Conservation (phyloP, 805 yeast genomes). For the Barnettozyma wickerhamii region DNA sequence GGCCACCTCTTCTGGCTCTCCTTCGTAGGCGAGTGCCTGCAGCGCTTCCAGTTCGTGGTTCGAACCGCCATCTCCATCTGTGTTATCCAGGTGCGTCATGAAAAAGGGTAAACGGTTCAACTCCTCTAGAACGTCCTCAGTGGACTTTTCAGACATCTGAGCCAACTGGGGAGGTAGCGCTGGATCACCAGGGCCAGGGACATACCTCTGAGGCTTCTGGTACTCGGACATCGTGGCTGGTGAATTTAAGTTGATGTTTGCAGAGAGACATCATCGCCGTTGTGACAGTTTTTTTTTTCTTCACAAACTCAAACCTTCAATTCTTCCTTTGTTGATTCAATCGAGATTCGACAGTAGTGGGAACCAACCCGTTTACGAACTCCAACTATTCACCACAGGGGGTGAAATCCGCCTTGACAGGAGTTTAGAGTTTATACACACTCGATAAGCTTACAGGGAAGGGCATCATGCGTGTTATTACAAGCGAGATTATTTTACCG, state of each 20-base stretch:
- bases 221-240: slow-evolving; percentile 4
- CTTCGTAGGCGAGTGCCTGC: slow-evolving; percentile 88
- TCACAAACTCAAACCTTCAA: too few relatives aligned
- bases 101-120: slow-evolving; percentile 86
- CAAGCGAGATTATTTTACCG: too few relatives aligned
- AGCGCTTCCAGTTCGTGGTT: slow-evolving; percentile 80
- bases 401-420: too few relatives aligned
- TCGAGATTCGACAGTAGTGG: too few relatives aligned
- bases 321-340: too few relatives aligned
- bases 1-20: slow-evolving; percentile 91
- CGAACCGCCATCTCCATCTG: slow-evolving; percentile 73
- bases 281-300: too few relatives aligned
- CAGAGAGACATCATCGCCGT: slow-evolving; percentile 1
- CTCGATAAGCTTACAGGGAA: too few relatives aligned
- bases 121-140: slow-evolving; percentile 74
- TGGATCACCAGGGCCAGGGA: slow-evolving; percentile 58
- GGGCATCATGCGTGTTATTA: too few relatives aligned
- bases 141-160: slow-evolving; percentile 52
- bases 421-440: too few relatives aligned
- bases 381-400: too few relatives aligned
- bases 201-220: slow-evolving; percentile 35
- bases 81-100: slow-evolving; percentile 82
- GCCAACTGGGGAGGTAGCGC: slow-evolving; percentile 79
- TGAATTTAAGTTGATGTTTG: too few relatives aligned
- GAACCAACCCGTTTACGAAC: too few relatives aligned